These are phyloP conservation scores for Kernera saxatilis DNA, from an alignment of 345 rosid species.

Conservation along the genomic window DNA sequence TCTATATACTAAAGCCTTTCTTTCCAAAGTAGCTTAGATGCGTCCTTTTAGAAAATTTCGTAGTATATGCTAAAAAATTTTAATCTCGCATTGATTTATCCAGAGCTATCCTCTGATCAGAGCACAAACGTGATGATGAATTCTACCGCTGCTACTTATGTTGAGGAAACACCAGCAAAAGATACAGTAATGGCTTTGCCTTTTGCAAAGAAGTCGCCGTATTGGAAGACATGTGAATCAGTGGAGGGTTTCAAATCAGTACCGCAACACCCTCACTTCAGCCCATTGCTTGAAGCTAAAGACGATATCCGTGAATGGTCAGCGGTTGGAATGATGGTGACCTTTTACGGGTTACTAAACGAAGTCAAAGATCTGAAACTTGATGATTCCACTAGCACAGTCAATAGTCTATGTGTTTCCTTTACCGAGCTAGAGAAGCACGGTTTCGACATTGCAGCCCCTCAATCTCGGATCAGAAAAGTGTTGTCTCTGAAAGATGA, in stretches of 20 bases:
- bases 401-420: slow-evolving; percentile 39
- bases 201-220: slow-evolving; percentile 42
- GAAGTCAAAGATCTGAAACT: slow-evolving; percentile 35
- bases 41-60: neutral
- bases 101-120: neutral
- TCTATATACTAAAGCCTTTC: neutral
- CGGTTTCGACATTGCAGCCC: slow-evolving; percentile 54
- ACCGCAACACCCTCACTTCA: slow-evolving; percentile 70
- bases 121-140: neutral
- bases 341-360: slow-evolving; percentile 49
- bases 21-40: neutral
- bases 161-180: neutral
- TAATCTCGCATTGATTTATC: neutral
- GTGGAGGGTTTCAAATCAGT: slow-evolving; percentile 38
- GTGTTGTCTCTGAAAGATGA: slow-evolving; percentile 39
- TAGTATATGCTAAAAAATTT: neutral
- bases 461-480: slow-evolving; percentile 36
- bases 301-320: slow-evolving; percentile 62
- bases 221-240: slow-evolving; percentile 54
- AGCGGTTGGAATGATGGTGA: slow-evolving; percentile 71
- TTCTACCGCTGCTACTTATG: neutral
- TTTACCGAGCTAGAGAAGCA: slow-evolving; percentile 49
- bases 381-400: slow-evolving; percentile 30
- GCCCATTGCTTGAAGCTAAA: slow-evolving; percentile 42
- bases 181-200: slow-evolving; percentile 22